Evolutionary conservation across 2,329 filamentous ascomycete species (phyloP).

Genomic region (Phaeoacremonium minimum): DNA sequence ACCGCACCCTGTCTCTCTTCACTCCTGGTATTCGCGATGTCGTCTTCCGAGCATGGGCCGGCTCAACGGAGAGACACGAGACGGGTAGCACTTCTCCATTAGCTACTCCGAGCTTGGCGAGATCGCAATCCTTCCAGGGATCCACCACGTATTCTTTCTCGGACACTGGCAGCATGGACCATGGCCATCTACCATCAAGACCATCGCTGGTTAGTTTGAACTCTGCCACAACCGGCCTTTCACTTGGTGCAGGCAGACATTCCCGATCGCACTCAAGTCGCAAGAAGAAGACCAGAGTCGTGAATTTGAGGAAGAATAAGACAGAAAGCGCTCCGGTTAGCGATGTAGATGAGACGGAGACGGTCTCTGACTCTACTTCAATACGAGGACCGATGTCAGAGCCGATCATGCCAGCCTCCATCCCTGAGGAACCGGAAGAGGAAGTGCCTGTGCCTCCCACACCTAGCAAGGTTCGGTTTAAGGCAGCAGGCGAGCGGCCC

Average conservation of each 20-base stretch:
- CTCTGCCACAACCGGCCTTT: conserved; percentile 58
- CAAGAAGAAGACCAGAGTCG: conserved; percentile 80
- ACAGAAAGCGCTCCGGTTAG: conserved; percentile 39
- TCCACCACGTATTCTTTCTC: conserved; percentile 67
- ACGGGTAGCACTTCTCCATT: conserved; percentile 41
- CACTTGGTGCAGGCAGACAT: conserved; percentile 55
- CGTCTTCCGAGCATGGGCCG: conserved; percentile 89
- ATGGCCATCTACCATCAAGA: conserved; percentile 62
- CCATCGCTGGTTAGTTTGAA: conserved; percentile 61
- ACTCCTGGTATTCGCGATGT: conserved; percentile 87
- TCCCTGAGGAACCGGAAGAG: conserved; percentile 56
- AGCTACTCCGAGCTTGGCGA: conserved; percentile 50
- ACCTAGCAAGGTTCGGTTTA: conserved; percentile 37
- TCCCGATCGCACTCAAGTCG: conserved; percentile 58
- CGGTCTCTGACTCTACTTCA: conserved; percentile 48
- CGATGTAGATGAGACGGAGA: conserved; percentile 41
- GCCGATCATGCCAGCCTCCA: conserved; percentile 49
- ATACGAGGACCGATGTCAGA: conserved; percentile 58
- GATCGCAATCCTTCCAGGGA: conserved; percentile 59
- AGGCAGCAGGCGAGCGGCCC: conserved; percentile 18
- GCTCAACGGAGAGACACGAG: conserved; percentile 67
- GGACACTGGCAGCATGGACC: conserved; percentile 60
- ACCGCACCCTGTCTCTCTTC: conserved; percentile 85
- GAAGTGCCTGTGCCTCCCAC: conserved; percentile 25
- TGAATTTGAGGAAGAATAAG: conserved; percentile 69